Percentiles rank a stretch among this genome's conserved stretches.
Evolutionary conservation across 2,329 filamentous ascomycete genomes (phyloP).

Genomic region (Lachnellula cervina): DNA sequence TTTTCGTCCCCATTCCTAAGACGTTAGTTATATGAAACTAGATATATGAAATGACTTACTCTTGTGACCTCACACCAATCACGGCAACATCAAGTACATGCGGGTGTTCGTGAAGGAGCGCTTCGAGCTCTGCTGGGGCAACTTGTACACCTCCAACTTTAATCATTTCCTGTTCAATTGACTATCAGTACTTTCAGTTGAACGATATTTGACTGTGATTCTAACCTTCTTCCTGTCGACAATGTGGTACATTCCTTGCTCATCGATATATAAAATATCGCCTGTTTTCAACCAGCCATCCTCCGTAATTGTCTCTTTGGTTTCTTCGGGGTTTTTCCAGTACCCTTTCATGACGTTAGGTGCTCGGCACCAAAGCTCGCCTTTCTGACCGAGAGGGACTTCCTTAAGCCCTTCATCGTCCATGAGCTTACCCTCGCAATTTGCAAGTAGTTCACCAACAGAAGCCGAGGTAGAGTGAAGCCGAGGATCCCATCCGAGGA

Average conservation of each 20-base stretch:
- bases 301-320: slow-evolving; percentile 33
- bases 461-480: no score
- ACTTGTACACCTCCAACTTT: slow-evolving; percentile 57
- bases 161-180: slow-evolving; percentile 46
- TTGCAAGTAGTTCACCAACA: slow-evolving; percentile 50
- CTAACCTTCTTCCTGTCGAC: slow-evolving; percentile 44
- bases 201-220: neutral
- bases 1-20: no score
- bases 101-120: slow-evolving; percentile 46
- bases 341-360: slow-evolving; percentile 42
- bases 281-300: slow-evolving; percentile 52
- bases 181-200: neutral
- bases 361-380: slow-evolving; percentile 41
- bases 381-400: slow-evolving; percentile 36
- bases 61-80: no score
- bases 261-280: slow-evolving; percentile 47
- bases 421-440: slow-evolving; percentile 40
- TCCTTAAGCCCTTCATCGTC: slow-evolving; percentile 35
- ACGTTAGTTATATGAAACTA: no score
- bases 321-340: slow-evolving; percentile 36
- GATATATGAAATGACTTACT: no score
- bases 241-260: slow-evolving; percentile 58
- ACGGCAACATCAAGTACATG: slow-evolving; percentile 50
- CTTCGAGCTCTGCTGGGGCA: slow-evolving; percentile 54
- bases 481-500: no score